Evolutionary conservation across 208 protist genomes (phyloP), one percentile per base, ranked within the genome.

Genomic region (Trypanosoma cruzi): DNA sequence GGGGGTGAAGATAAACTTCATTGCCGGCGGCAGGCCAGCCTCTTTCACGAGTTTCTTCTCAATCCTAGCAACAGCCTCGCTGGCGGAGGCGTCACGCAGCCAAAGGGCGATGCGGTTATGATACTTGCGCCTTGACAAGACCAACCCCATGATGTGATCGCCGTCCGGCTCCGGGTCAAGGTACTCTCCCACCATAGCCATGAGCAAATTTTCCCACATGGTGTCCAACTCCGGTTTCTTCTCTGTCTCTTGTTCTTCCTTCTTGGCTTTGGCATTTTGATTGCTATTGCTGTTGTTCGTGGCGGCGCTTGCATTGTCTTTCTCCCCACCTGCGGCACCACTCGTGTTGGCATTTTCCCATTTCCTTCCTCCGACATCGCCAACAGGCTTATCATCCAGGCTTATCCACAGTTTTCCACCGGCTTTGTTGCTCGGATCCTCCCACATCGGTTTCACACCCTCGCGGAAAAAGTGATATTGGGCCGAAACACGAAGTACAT

Each of bases 381-480:
- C 55, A 16, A 61, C 29, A 0, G 0, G 59, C 62, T 75, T 75
- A 4, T 68, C 80, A 54, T 91, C 86, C 8, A 94, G 63, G 48
- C 81, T 85, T 18, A 93, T 64, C 80, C 80, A 89, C 22, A 92
- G 60, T 65, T 89, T 88, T 6, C 89, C 92, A 46, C 92, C 92
- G 22, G 89, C 81, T 64, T 89, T 85, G 73, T 97, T 97, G n/a
- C 77, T 90, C 1, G 80, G 69, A 71, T 97, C 92, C 64, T 97
- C 92, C 90, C 89, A 96, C 90, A 95, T 95, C 31, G 92, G 92
- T 75, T 95, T 95, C 26, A 97, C 85, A 28, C 88, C 89, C 34
- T 91, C 80, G 49, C 95, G 92, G 56, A 97, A 97, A 62, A 97
- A 92, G 75, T 97, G 92, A 62, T 95, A 97, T 75, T 95, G 92